phyloP scores from a whole-genome alignment of 2,329 filamentous ascomycete genomes.

The Trichoderma koningii region DNA sequence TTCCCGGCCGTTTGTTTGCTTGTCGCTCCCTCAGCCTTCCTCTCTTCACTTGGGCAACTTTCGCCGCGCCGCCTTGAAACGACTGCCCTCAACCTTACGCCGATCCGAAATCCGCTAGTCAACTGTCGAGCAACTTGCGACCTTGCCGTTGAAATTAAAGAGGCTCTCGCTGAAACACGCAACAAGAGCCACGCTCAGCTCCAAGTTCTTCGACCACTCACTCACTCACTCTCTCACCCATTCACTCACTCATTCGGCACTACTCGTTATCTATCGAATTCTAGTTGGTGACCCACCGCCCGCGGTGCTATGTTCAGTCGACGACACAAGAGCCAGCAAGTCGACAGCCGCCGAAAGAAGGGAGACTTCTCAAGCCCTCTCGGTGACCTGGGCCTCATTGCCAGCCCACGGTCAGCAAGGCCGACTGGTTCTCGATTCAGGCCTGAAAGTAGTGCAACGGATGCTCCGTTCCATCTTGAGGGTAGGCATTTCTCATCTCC shows the following conservation, averaged over 20 bases:
- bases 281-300: constrained; percentile 22
- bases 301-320: constrained; percentile 43
- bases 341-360: constrained; percentile 28
- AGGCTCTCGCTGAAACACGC: constrained; percentile 23
- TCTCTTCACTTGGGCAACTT: not conserved
- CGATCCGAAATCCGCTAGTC: constrained; percentile 12
- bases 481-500: constrained; percentile 37
- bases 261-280: not conserved
- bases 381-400: constrained; percentile 37
- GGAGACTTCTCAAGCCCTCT: constrained; percentile 35
- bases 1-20: not conserved
- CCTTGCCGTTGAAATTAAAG: constrained; percentile 21
- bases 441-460: constrained; percentile 35
- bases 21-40: constrained; percentile 7
- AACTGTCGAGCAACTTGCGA: constrained; percentile 18
- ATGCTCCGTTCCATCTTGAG: constrained; percentile 32
- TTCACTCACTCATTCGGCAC: too few species aligned
- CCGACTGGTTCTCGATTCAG: constrained; percentile 33
- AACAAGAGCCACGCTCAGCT: constrained; percentile 18
- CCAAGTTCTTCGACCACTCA: not conserved
- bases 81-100: constrained; percentile 5
- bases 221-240: too few species aligned
- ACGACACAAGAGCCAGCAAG: constrained; percentile 38
- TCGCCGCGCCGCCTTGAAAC: constrained; percentile 19
- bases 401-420: constrained; percentile 29